Evolutionary conservation across 352 stramenopile species (phyloP).

Genomic region (Phytophthora pistaciae): DNA sequence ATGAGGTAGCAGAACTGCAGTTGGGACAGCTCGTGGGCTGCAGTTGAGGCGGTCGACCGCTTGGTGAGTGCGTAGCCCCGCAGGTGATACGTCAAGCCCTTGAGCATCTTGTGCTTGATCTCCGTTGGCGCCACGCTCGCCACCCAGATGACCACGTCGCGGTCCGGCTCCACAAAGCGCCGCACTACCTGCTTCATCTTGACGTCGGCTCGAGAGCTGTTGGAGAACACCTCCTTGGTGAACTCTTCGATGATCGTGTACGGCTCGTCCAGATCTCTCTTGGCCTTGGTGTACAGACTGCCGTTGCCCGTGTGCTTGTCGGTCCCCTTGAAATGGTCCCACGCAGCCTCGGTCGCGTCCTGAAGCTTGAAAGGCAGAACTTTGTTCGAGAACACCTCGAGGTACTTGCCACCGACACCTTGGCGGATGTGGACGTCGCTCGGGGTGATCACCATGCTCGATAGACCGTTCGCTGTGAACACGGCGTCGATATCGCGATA

Average conservation of each 20-base stretch:
- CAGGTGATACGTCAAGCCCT: constrained; percentile 47
- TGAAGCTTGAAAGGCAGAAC: constrained; percentile 31
- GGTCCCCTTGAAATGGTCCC: constrained; percentile 39
- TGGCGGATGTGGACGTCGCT: constrained; percentile 33
- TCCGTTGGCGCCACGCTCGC: constrained; percentile 59
- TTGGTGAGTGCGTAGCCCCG: constrained; percentile 67
- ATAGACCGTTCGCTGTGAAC: constrained; percentile 34
- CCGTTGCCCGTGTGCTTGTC: constrained; percentile 38
- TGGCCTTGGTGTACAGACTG: neutral
- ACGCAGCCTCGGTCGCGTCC: constrained; percentile 18
- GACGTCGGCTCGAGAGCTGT: constrained; percentile 56
- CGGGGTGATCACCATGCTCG: constrained; percentile 21
- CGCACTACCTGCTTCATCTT: constrained; percentile 64
- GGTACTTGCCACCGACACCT: constrained; percentile 17
- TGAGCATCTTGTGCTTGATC: constrained; percentile 56
- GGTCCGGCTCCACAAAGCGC: constrained; percentile 61
- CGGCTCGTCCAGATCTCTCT: constrained; percentile 34
- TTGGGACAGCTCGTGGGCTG: constrained; percentile 41
- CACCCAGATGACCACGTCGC: constrained; percentile 68
- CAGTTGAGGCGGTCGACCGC: constrained; percentile 34
- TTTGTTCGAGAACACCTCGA: constrained; percentile 38
- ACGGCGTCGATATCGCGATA: constrained; percentile 29
- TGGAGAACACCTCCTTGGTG: constrained; percentile 58
- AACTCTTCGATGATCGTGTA: constrained; percentile 68
- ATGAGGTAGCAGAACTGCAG: constrained; percentile 62